Conservation (phyloP, 202 grass and related monocot species). For the Zoysia matrella region DNA sequence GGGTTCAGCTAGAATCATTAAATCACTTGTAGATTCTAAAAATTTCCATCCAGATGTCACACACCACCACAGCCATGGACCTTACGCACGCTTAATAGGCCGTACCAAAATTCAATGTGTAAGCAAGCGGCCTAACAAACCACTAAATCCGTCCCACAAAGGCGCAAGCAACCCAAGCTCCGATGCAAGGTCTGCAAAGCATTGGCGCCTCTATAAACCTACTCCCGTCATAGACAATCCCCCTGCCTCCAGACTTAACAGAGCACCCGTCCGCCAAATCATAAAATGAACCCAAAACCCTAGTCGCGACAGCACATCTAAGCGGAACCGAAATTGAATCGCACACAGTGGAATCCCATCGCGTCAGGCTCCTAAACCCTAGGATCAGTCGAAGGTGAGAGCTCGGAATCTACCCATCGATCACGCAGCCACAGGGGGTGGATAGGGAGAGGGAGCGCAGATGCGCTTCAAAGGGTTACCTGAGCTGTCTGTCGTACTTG, state of each 20-base stretch:
- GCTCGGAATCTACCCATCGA: conserved; percentile 27
- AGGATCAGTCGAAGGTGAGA: neutral
- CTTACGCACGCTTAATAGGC: neutral
- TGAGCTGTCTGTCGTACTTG: conserved; percentile 98
- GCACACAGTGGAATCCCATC: neutral
- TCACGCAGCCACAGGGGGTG: neutral
- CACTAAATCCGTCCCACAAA: conserved; percentile 16
- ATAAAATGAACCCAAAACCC: conserved; percentile 35
- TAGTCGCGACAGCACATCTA: neutral
- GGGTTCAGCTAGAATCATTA: neutral
- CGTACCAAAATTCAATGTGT: neutral
- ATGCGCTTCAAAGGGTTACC: conserved; percentile 44
- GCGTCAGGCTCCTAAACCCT: neutral
- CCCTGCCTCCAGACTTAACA: neutral
- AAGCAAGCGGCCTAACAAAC: neutral
- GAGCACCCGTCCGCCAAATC: neutral
- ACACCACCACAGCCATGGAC: neutral
- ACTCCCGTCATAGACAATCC: neutral
- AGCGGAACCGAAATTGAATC: neutral
- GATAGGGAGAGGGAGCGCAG: neutral
- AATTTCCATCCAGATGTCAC: neutral
- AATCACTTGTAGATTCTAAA: neutral
- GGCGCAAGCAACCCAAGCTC: neutral
- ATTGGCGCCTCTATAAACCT: neutral
- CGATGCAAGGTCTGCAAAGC: conserved; percentile 10